Evolutionary conservation across 495 filamentous ascomycete genomes (phyloP), one percentile per base, ranked within the genome.

Genomic region (Xylaria grammica): DNA sequence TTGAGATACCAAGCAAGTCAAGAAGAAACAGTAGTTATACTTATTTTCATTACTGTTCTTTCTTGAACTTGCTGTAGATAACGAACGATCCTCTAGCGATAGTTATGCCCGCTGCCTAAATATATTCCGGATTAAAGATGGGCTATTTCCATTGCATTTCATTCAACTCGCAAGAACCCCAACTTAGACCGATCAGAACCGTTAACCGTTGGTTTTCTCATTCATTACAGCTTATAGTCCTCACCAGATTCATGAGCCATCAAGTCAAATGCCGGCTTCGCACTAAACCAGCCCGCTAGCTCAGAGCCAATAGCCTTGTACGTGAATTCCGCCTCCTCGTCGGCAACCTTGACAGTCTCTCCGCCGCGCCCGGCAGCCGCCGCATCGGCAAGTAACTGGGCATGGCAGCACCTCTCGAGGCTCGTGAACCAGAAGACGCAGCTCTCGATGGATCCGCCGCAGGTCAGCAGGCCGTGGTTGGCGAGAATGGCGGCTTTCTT

Each of bases 311-410:
- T 75, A 3, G 85, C 79, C 63, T 89, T 83, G 63, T 89, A 87
- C 2, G 90, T 93, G 57, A 81, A 89, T 22, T 70, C 79, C 10
- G 90, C 90, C 72, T 92, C 88, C 26, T 86, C 83, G 0, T 90
- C 86, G 19, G 80, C 77, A 65, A 94, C 88, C 74, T 89, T 89
- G 44, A 90, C 73, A 2, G 89, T 90, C 68, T 80, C 73, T 1
- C 82, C 82, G 3, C 90, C 91, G 1, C 86, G 77, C 7, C 89
- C 89, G 0, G 73, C 79, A 9, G 89, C 89, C 4, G 90, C 90
- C 0, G 91, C 91, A 73, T 94, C 91, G 4, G 90, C 91, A 62
- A 92, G 66, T 34, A 94, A 73, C 74, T 93, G 90, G n/a, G 84
- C 83, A 69, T 92, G 84, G 69, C 90, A 93, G 73, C 87, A 90